Evolutionary conservation across 2,329 filamentous ascomycete species (phyloP).

Genomic region (Leptosphaerulina australis): DNA sequence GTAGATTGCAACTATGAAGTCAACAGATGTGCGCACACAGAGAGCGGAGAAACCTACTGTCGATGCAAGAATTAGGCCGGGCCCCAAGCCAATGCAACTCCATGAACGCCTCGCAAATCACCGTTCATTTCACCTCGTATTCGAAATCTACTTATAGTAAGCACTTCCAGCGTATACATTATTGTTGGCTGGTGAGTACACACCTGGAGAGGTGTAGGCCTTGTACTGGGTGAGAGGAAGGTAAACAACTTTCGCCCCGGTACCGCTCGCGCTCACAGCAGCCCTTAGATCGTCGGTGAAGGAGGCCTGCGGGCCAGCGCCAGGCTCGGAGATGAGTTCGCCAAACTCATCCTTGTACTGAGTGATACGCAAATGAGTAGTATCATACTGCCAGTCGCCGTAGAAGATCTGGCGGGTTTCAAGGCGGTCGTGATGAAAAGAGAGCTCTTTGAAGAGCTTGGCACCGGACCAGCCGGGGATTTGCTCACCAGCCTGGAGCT

Average conservation of each 20-base stretch:
- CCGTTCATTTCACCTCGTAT: too few relatives aligned
- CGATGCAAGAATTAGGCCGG: neutral
- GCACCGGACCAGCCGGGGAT: constrained; percentile 19
- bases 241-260: neutral
- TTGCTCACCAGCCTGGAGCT: constrained; percentile 25
- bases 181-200: neutral
- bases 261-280: constrained; percentile 7
- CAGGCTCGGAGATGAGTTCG: constrained; percentile 12
- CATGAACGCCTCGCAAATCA: neutral
- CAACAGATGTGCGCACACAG: neutral
- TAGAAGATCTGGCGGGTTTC: constrained; percentile 24
- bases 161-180: neutral
- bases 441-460: constrained; percentile 16
- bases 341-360: constrained; percentile 25
- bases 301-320: constrained; percentile 22
- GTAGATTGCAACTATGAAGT: neutral
- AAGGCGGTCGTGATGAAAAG: constrained; percentile 18
- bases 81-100: neutral
- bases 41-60: neutral
- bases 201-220: neutral
- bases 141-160: neutral
- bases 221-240: neutral
- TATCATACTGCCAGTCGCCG: constrained; percentile 30
- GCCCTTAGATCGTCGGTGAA: constrained; percentile 24
- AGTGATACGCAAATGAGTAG: constrained; percentile 17